phyloP scores from a whole-genome alignment of 176 grass and related monocot species.

The Oryza meridionalis region DNA sequence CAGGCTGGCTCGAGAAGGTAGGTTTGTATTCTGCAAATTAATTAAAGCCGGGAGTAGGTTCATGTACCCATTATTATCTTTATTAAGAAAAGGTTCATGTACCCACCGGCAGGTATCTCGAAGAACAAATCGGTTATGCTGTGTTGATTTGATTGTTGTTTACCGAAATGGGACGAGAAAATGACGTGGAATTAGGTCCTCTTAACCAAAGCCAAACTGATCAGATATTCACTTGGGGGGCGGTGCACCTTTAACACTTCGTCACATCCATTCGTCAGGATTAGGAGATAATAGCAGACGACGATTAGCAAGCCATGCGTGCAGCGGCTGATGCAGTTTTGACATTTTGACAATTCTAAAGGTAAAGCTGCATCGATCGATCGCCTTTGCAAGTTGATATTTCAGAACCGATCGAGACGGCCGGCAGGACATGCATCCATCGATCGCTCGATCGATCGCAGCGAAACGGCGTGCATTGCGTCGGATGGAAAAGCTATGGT shows the following conservation, averaged over 20 bases:
- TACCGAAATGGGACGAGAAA: conserved; percentile 7
- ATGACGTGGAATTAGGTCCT: conserved; percentile 2
- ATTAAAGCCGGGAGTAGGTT: not conserved
- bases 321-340: not conserved
- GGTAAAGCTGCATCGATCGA: not conserved
- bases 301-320: not conserved
- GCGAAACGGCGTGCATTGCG: not conserved
- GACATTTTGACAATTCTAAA: not conserved
- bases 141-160: not conserved
- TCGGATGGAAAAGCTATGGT: not conserved
- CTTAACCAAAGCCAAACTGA: not conserved
- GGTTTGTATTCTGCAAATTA: not conserved
- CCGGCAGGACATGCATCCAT: too few relatives aligned
- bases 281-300: not conserved
- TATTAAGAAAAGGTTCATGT: not conserved
- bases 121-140: not conserved
- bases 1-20: not conserved
- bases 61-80: too few relatives aligned
- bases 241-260: not conserved
- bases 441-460: not conserved
- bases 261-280: not conserved
- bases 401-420: not conserved
- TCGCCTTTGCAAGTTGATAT: not conserved
- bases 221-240: conserved; percentile 6
- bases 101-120: not conserved